These are phyloP conservation scores for Botrytis pseudocinerea DNA, from an alignment of 2,329 filamentous ascomycete species.

Conservation along the genomic window DNA sequence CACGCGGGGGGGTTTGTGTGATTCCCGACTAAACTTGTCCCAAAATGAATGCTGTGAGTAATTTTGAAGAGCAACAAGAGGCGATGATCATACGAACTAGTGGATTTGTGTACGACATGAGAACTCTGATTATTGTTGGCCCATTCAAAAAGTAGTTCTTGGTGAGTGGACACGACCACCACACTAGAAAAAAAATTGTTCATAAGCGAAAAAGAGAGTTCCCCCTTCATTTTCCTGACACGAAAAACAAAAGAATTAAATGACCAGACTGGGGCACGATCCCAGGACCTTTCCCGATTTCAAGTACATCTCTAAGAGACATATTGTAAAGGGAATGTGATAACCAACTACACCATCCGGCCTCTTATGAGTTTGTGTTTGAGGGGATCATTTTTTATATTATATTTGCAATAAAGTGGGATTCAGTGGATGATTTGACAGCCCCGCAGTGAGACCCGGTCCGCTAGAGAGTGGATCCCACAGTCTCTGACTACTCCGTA, in stretches of 20 bases:
- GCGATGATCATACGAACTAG: neutral
- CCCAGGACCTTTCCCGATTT: constrained; percentile 13
- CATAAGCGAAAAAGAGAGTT: neutral
- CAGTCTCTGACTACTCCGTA: neutral
- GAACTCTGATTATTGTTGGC: neutral
- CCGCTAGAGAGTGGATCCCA: neutral
- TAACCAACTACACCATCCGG: constrained; percentile 22
- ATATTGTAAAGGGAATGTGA: constrained; percentile 5
- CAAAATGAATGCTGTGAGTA: neutral
- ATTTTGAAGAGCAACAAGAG: neutral
- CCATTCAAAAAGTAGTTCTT: no score
- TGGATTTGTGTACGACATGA: neutral
- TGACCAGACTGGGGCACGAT: constrained; percentile 17
- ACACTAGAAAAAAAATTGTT: neutral
- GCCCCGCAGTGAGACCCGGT: neutral
- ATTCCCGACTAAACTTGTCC: neutral
- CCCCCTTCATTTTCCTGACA: neutral
- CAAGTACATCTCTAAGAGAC: neutral
- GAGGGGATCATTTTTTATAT: accelerated
- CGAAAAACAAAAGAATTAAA: neutral
- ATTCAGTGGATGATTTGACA: neutral
- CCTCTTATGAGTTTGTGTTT: neutral
- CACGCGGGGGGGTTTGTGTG: neutral
- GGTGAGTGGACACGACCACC: neutral
- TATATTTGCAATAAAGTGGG: neutral